Evolutionary conservation across 2,329 filamentous ascomycete genomes (phyloP), one percentile per base, ranked within the genome.

Genomic region (Stagonosporopsis tanaceti): DNA sequence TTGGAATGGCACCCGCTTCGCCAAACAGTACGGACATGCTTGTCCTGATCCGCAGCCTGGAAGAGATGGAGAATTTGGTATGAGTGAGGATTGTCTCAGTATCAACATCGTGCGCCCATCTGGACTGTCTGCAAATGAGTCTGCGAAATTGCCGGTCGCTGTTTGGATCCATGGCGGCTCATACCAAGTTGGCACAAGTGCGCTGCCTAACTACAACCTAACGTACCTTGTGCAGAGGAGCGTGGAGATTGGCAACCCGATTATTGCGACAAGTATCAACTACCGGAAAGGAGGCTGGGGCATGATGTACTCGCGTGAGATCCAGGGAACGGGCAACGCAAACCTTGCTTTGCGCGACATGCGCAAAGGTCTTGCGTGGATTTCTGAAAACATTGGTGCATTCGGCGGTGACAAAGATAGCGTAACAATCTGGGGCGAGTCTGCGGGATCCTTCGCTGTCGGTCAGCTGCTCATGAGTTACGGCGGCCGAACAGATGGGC

Each of bases 271-370:
- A 9, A 74, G 72, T 20, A 76, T 75, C 62, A 77, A 77, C 55
- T 77, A 77, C 47, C 82, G 89, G 9, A 81, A 91, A 46, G 86
- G 87, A 2, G 83, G 85, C 5, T 82, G 92, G 67, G 91, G 91
- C 0, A 92, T 94, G 74, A 74, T 91, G 27, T 82, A 85, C 9
- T 87, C 82, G 2, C 60, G 66, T 22, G 73, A 76, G 38, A 63
- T 76, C 6, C 28, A 80, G 14, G 81, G 81, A 32, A 82, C 82
- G 48, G 87, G 85, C 4, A 71, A 75, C 28, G 65, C 71, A 0
- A 76, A 76, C 47, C 53, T 70, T 1, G 64, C 67, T 1, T 50
- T 75, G 12, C 62, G 72, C 40, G 80, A 82, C 62, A 81, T 82
- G 71, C 73, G 80, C 17, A 71, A 81, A 47, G 80, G 76, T 0